Conservation (phyloP, 108 stramenopile genomes). For the Schizochytrium sp. region DNA sequence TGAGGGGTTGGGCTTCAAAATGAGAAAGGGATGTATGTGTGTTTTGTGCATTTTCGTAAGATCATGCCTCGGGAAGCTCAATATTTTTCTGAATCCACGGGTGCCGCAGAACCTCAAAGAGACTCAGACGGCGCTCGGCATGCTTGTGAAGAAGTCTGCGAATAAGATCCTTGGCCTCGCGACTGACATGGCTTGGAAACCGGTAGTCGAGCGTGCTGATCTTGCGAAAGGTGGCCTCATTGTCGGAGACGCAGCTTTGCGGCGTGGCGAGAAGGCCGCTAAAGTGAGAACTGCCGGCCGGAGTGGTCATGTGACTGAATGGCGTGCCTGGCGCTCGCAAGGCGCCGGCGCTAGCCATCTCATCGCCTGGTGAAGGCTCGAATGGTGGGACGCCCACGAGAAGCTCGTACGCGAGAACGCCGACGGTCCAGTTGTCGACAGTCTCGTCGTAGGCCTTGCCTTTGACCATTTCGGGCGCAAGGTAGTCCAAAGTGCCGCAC, state of each 20-base stretch:
- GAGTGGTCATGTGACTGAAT: not conserved
- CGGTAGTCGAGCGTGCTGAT: not conserved
- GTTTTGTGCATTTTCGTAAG: not conserved
- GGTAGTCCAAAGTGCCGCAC: conserved; percentile 8
- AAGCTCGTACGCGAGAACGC: conserved; percentile 41
- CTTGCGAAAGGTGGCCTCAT: not conserved
- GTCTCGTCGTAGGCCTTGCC: not conserved
- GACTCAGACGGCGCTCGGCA: not conserved
- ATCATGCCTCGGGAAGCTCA: not conserved
- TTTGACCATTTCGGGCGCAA: conserved; percentile 38
- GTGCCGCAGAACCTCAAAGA: not conserved
- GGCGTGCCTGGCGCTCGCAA: not conserved
- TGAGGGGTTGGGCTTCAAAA: not conserved
- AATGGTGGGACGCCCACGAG: conserved; percentile 32
- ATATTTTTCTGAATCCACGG: not conserved
- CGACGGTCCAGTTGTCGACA: conserved; percentile 46
- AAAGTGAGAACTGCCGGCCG: not conserved
- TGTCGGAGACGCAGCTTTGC: not conserved
- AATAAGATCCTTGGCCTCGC: not conserved
- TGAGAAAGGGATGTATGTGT: not conserved
- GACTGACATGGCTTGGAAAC: not conserved
- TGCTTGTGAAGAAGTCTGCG: not conserved
- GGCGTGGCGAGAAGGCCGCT: not conserved
- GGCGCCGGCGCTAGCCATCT: conserved; percentile 35
- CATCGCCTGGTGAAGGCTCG: conserved; percentile 18